Base-by-base conservation (phyloP, 768 basidiomycete genomes). In the Agaricus subrufescens region DNA sequence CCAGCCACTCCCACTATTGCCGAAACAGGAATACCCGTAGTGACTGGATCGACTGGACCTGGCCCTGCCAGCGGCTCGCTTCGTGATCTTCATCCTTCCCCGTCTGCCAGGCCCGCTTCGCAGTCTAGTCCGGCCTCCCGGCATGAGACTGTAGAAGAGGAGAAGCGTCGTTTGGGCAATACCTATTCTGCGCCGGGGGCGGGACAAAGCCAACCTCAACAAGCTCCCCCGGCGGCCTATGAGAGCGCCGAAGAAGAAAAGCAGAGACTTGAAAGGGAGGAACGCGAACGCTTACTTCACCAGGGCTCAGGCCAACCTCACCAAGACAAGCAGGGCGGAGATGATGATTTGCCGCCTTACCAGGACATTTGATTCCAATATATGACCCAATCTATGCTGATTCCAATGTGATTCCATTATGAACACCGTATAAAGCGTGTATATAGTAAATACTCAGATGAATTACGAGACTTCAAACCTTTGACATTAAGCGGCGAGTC, bases 401-500 rank as follows among this genome's bases (percentile, higher is more conserved):
- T 25, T 51, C 25, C 12, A 25, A 27, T 40, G 3, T 29, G 11
- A 14, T 31, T 53, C 23, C 26, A 26, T 23, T 38, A n/a, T 25
- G 26, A 23, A 45, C 46, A 47, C 47, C 53, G 29, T 38, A 15
- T 48, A 23, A 54, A n/a, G 23, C 38, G 19, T 48, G 47, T 31
- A 56, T 38, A 49, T 44, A 46, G 26, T 56, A 42, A 45, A 52
- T 52, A 49, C 43, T 57, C 30, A 5, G n/a, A 30, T 40, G 47
- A 23, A 27, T 10, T 44, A 49, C 52, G 25, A 43, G 15, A 27
- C 23, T 52, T 67, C 71, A 88, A 31, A 94, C 88, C 75, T 95
- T 97, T 8, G 95, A 86, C 56, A 94, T 82, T 39, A 98, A 75
- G 45, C 95, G 76, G 29, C 96, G 79, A 3, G 92, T 91, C 69